Base-by-base conservation (phyloP, 257 asterid genomes). In the Ajuga chamaepitys region DNA sequence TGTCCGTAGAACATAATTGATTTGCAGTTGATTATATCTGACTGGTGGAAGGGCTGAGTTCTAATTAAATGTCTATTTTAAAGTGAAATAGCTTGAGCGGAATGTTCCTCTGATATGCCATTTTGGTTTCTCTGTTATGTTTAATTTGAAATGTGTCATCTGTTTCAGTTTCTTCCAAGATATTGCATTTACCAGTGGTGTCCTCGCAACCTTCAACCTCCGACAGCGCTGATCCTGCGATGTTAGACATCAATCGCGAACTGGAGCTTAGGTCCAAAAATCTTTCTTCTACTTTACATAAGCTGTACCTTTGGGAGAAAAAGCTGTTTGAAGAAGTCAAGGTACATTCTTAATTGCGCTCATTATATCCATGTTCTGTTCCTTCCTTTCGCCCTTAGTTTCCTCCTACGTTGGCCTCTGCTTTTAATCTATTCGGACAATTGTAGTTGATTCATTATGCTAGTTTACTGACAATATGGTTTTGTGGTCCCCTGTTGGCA, bases 291-390 rank as follows among this genome's bases (percentile, higher is more conserved):
- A 90, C 90, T 9, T 81, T 94, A 70, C 97, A 86, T 35, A 89
- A 94, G 81, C 78, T 94, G 52, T 76, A 79, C 77, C 86, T 94
- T 44, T 94, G 99, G 99, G 99, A 94, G 91, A 94, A 90, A 80
- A 94, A 94, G 68, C 77, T 94, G 74, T 86, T 78, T 66, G 96
- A 94, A 64, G 99, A 94, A 78, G 99, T 94, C 28, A 94, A 90
- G 99, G 99, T 94, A 78, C 63, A 40, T 9, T 54, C 28, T 37
- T 61, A 50, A 55, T 68, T 60, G 34, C 34, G 54, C 51, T 26
- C 61, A 57, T 62, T 40, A 35, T 59, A 59, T 69, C 51, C 25
- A 14, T 62, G 14, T 32, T 57, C 17, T 45, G 12, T 58, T 65
- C 37, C 34, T 40, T 66, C 51, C 46, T 35, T 30, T 38, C 68